These are phyloP conservation scores for Colletotrichum sp. DNA, from an alignment of 2,329 filamentous ascomycete species.

Conservation along the genomic window DNA sequence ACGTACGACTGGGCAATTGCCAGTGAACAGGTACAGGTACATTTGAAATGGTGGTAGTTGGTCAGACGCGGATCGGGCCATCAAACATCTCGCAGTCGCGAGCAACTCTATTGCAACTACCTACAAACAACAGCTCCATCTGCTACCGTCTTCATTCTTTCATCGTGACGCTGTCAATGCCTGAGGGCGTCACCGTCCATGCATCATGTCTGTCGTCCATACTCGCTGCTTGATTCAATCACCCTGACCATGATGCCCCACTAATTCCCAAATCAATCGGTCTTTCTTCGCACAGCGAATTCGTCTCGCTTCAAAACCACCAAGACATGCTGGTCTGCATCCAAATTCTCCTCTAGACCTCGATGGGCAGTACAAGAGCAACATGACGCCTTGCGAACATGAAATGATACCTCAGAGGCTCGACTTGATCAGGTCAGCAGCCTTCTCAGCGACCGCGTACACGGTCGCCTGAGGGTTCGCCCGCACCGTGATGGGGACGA, in stretches of 20 bases:
- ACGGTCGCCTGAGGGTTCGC: conserved; percentile 38
- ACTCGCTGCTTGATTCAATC: background rate
- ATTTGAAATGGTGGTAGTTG: background rate
- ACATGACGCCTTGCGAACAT: background rate
- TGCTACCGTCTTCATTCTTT: background rate
- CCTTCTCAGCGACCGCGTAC: conserved; percentile 40
- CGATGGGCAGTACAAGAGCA: no score
- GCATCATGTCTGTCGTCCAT: background rate
- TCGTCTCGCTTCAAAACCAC: background rate
- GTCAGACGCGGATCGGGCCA: background rate
- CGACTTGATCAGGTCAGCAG: conserved; percentile 24
- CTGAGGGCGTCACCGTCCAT: background rate
- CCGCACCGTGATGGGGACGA: conserved; percentile 33
- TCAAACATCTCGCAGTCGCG: background rate
- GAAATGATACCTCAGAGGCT: background rate
- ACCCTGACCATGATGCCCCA: background rate
- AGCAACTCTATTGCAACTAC: background rate
- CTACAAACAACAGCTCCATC: background rate
- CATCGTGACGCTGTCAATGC: background rate
- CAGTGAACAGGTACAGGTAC: background rate
- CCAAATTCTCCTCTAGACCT: background rate
- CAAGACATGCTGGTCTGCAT: background rate
- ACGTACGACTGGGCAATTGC: background rate
- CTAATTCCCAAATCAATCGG: background rate
- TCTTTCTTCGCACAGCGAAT: background rate